phyloP scores from a whole-genome alignment of 164 flowering plant species.

The Vitis riparia region DNA sequence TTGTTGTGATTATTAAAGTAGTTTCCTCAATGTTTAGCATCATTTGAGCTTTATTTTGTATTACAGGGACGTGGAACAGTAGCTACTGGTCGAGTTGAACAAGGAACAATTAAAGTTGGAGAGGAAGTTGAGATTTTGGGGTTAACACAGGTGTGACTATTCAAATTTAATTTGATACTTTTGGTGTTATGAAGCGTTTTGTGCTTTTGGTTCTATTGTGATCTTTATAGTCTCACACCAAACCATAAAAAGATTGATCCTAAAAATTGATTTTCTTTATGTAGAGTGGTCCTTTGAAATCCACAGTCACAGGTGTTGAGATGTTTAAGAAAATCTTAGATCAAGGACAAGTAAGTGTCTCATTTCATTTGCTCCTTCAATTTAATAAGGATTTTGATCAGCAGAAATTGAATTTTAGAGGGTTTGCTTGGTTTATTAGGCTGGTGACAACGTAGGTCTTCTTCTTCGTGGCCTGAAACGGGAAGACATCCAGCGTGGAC shows the following conservation, averaged over 20 bases:
- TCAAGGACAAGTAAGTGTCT: slow-evolving; percentile 67
- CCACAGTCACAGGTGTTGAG: slow-evolving; percentile 94
- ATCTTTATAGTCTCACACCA: not conserved
- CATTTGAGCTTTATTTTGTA: not conserved
- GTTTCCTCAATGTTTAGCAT: not conserved
- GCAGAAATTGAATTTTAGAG: not conserved
- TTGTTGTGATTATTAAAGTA: not conserved
- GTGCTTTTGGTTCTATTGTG: not conserved
- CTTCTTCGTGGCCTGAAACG: slow-evolving; percentile 94
- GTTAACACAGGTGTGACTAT: slow-evolving; percentile 64
- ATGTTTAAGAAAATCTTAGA: slow-evolving; percentile 98
- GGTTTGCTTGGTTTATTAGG: slow-evolving; percentile 41
- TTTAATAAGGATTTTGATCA: not conserved
- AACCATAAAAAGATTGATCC: not conserved
- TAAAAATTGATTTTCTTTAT: slow-evolving; percentile 11
- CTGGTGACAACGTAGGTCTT: slow-evolving; percentile 99
- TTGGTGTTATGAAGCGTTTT: not conserved
- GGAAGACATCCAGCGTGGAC: slow-evolving; percentile 86
- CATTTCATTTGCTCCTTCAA: not conserved
- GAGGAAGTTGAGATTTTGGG: slow-evolving; percentile 95
- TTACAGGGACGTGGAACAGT: slow-evolving; percentile 97
- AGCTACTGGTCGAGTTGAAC: slow-evolving; percentile 96
- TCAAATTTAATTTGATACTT: not conserved
- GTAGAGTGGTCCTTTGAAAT: slow-evolving; percentile 67
- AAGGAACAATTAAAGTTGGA: slow-evolving; percentile 89